Evolutionary conservation across 805 yeast genomes (phyloP), one percentile per base, ranked within the genome.

Genomic region (Yarrowia porcina): DNA sequence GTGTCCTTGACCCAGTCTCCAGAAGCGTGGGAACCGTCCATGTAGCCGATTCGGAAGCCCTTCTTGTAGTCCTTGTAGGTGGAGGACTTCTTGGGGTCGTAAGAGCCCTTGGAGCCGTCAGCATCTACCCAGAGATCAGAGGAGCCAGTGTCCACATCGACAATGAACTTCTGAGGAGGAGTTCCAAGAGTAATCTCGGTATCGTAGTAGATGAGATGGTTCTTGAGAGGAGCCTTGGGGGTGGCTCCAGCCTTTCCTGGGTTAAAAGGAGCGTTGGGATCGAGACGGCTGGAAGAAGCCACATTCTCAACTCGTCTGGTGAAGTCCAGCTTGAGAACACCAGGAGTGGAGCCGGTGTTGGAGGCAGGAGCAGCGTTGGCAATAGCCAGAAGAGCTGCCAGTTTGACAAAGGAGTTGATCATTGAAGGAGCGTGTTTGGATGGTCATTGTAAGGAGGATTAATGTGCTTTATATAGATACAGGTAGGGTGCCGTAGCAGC

Each of bases 101-200:
- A 64, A 15, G 42, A 17, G 9, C 65, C 52, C 25, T 12, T 15
- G 10, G 35, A 10, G 10, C 41, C 61, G 13, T 49, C 23, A 27
- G 63, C 60, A 2, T 65, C 33, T 27, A 86, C 82, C 88, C 88
- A 85, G 44, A 86, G 70, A 70, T 86, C 90, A 0, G 88, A 80
- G 0, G 90, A 85, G 2, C 90, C 91, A 1, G 90, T 86, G 69
- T 87, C 91, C 15, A 86, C 70, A 49, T 84, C 72, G 4, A 86
- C 83, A 2, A 75, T 76, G 4, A 86, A 75, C 15, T 76, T 71
- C 68, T 86, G 86, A 0, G 77, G 69, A 1, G 85, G 80, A 0
- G 89, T 81, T 8, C 93, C 92, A 15, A 87, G 60, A 13, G 72
- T 52, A 35, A 35, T 38, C 13, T 52, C 35, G 23, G 60, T 52